phyloP scores from a whole-genome alignment of 129 eudicot genomes.

The Dittrichia graveolens region DNA sequence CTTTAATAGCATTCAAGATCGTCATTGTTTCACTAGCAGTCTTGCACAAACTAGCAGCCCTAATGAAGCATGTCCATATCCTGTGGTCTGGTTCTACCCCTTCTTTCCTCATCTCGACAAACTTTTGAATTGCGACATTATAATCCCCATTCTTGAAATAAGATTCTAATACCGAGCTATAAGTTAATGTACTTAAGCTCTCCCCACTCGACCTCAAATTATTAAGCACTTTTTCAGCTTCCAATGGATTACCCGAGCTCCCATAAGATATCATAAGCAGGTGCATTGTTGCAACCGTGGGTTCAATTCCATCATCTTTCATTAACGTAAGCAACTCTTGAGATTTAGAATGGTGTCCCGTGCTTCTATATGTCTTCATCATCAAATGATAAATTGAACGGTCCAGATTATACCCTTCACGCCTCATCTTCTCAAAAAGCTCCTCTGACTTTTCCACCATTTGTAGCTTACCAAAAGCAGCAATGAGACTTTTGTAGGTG shows the following conservation, averaged over 20 bases:
- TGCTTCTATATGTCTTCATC: constrained; percentile 85
- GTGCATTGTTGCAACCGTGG: constrained; percentile 86
- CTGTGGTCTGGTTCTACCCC: constrained; percentile 87
- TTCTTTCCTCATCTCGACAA: constrained; percentile 65
- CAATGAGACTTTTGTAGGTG: constrained; percentile 85
- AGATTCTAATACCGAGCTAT: constrained; percentile 82
- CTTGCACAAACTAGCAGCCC: constrained; percentile 88
- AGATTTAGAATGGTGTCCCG: constrained; percentile 66
- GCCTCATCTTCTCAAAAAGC: constrained; percentile 62
- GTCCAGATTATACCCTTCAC: constrained; percentile 62
- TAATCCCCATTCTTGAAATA: constrained; percentile 76
- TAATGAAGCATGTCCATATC: constrained; percentile 83
- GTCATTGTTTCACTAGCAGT: constrained; percentile 51
- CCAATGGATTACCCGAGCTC: constrained; percentile 80
- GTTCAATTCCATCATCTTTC: constrained; percentile 81
- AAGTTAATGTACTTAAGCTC: constrained; percentile 63
- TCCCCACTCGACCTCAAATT: constrained; percentile 53
- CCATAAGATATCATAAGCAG: constrained; percentile 90
- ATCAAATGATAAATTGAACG: constrained; percentile 92
- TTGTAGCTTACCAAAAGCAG: constrained; percentile 70
- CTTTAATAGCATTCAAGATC: constrained; percentile 65
- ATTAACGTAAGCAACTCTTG: constrained; percentile 62
- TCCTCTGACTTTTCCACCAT: constrained; percentile 78
- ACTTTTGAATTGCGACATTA: constrained; percentile 61
- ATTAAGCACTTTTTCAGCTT: constrained; percentile 85